A percentile compares a stretch with the other conserved stretches of the same genome.
phyloP scores from a whole-genome alignment of 164 flowering plant genomes.

The Annona squamosa region DNA sequence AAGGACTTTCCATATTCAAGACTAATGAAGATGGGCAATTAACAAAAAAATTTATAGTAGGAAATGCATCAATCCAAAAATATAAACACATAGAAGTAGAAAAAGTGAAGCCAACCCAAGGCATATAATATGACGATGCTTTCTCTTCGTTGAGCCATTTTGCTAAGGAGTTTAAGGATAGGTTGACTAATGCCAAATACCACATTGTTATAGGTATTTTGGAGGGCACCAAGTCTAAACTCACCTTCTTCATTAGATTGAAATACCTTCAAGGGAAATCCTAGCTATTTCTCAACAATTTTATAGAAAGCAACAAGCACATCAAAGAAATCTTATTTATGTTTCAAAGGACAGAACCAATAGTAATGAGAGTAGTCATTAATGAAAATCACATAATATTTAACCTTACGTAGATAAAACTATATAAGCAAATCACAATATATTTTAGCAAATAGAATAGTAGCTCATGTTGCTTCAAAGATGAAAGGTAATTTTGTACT shows the following conservation, averaged over 20 bases:
- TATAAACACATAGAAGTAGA: neutral
- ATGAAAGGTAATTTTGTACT: neutral
- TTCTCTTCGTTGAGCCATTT: neutral
- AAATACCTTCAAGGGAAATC: neutral
- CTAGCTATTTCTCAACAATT: neutral
- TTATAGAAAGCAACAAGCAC: neutral
- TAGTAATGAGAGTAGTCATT: neutral
- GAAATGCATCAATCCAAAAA: neutral
- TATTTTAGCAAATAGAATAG: neutral
- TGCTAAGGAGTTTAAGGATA: neutral
- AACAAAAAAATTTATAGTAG: too few relatives aligned
- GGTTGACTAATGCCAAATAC: too few relatives aligned
- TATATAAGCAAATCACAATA: neutral
- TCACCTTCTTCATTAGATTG: neutral
- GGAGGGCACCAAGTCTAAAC: neutral
- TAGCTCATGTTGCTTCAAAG: neutral
- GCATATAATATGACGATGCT: neutral
- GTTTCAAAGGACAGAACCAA: neutral
- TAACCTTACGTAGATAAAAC: neutral
- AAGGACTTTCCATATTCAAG: neutral
- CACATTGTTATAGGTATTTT: neutral
- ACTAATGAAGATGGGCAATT: neutral
- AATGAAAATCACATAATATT: neutral
- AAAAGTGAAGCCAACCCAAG: neutral
- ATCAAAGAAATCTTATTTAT: neutral